phyloP scores from a whole-genome alignment of 1,139 yeast genomes.

The Casaregolazyma suthepensis region DNA sequence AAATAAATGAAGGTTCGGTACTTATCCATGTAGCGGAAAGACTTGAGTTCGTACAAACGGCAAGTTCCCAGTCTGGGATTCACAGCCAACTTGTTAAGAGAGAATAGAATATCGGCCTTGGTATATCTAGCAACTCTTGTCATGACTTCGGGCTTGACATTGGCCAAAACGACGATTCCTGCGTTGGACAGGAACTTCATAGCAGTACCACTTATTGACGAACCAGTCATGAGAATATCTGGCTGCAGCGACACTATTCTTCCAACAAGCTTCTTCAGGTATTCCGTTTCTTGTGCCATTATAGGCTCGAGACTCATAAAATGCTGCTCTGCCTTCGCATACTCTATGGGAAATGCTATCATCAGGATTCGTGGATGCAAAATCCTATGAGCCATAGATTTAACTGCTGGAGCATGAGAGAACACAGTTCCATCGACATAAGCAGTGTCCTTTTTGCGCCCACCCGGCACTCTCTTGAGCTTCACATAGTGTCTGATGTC shows the following conservation, averaged over 20 bases:
- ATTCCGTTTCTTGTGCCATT: slow-evolving; percentile 83
- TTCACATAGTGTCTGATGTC: slow-evolving; percentile 87
- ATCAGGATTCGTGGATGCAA: slow-evolving; percentile 69
- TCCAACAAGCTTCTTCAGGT: slow-evolving; percentile 72
- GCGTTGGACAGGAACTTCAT: slow-evolving; percentile 65
- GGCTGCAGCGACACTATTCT: slow-evolving; percentile 75
- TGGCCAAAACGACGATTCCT: slow-evolving; percentile 70
- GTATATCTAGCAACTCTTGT: slow-evolving; percentile 76
- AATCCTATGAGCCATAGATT: slow-evolving; percentile 63
- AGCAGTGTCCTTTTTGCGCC: slow-evolving; percentile 49
- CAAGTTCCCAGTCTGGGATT: slow-evolving; percentile 68
- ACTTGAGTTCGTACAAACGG: slow-evolving; percentile 60
- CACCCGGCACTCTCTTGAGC: slow-evolving; percentile 78
- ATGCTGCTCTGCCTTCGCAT: slow-evolving; percentile 58
- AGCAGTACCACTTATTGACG: slow-evolving; percentile 80
- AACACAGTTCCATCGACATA: slow-evolving; percentile 76
- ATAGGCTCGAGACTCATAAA: slow-evolving; percentile 80
- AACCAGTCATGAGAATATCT: slow-evolving; percentile 71
- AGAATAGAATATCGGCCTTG: slow-evolving; percentile 69
- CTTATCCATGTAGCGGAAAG: slow-evolving; percentile 46
- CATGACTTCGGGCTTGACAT: slow-evolving; percentile 77
- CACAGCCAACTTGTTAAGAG: slow-evolving; percentile 58
- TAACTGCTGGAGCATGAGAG: slow-evolving; percentile 79
- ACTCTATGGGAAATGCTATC: slow-evolving; percentile 85
- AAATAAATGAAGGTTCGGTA: slow-evolving; percentile 72